Base-by-base conservation (phyloP, 2,329 filamentous ascomycete genomes). In the Colletotrichum chlorophyti region DNA sequence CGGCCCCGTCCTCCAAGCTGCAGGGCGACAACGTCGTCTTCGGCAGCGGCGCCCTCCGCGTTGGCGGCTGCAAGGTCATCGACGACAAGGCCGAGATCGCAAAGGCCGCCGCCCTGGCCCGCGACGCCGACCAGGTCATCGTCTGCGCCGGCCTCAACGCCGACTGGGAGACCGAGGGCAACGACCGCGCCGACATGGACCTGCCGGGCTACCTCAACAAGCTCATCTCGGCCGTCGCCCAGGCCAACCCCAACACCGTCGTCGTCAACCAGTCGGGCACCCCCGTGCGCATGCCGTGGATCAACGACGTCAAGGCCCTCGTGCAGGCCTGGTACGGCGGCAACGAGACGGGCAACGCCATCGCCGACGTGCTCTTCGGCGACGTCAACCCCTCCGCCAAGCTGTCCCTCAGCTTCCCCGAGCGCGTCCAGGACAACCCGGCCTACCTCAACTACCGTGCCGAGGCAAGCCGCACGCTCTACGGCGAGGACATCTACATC, bases 251-350 rank as follows among this genome's bases (percentile, higher is more conserved):
- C 5, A 86, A 85, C 48, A 85, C 87, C 5, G 83, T 84, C 2
- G 83, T 92, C 6, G 84, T 91, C 5, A 83, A 89, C 65, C 88
- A 91, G 65, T 89, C 87, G 2, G 89, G 89, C 43, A 89, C 88
- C 0, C 88, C 89, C 2, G 79, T 88, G n/a, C 75, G 78, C 14
- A 85, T 89, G 84, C 85, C 86, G 1, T 89, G 86, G 85, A 74
- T 79, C 4, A 66, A 75, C 34, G 73, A 79, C 27, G 81, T 82
- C 26, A 69, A 69, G n/a, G 81, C 84, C 3, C 73, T 91, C 6
- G 68, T 90, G 2, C 87, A 91, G 65, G 88, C 88, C n/a, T 92
- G 89, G 89, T 92, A 90, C 65, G 88, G 88, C 62, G 89, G 89
- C 23, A 89, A 91, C 67, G 89, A 92, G 74, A 86, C 86, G 11